Base-by-base conservation (phyloP, 805 yeast species). In the Vanderwaltozyma yarrowii region DNA sequence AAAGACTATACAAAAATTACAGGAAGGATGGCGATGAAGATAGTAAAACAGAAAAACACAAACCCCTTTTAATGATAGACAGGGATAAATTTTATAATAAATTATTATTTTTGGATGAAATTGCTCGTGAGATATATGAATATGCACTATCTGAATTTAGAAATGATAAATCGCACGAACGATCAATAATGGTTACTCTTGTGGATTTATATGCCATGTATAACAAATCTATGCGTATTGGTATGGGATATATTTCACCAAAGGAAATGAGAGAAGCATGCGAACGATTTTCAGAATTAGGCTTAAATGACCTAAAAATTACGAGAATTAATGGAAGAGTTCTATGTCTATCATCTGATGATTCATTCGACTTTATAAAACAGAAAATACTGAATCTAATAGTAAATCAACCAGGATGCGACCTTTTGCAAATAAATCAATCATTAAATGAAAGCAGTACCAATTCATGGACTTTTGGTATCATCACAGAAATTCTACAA, bases 111-210 rank as follows among this genome's bases (percentile, higher is more conserved):
- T 60, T 71, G 21, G 74, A 76, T 41, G 95, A 86, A 50, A 62
- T 86, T 14, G 74, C 96, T 0, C 69, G 95, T 37, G 88, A 85
- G 50, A 54, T 89, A 3, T 78, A 85, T 30, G 95, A 83, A 48
- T 87, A 76, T 56, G 62, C 44, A 52, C 63, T 42, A 54, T 61
- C 50, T 47, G 74, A 35, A 49, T 77, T 18, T 47, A 78, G 39
- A 21, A 58, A 51, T 18, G 30, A 29, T 3, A 15, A 13, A 10
- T 10, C 20, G 12, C 19, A 31, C 3, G 20, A 32, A 12, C 78
- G 79, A 32, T 84, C 82, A 2, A 62, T 77, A 15, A 46, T 59
- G 47, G 64, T 81, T 12, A 68, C 85, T 0, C 47, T 80, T 25
- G 69, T 73, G 36, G 89, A 81, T 47, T 51, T 81, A 15, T 82